Conservation (phyloP, 108 stramenopile species). For the Skeletonema costatum region DNA sequence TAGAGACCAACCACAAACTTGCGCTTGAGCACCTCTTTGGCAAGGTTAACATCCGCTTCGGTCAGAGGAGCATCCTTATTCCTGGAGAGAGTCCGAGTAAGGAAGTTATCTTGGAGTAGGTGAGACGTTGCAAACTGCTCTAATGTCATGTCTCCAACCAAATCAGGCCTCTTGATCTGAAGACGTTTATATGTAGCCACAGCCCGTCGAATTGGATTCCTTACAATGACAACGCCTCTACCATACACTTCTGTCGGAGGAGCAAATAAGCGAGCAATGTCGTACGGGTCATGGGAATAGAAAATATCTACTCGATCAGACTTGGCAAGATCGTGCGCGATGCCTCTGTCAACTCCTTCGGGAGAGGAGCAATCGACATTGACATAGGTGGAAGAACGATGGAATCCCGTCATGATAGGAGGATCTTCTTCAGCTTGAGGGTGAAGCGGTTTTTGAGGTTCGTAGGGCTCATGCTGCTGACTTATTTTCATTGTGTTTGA, state of each 20-base stretch:
- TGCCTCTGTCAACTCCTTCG: slow-evolving; percentile 21
- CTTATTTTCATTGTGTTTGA: slow-evolving; percentile 4
- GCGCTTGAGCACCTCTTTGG: slow-evolving; percentile 48
- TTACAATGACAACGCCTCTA: slow-evolving; percentile 23
- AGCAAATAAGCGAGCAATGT: slow-evolving; percentile 30
- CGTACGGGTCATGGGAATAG: slow-evolving; percentile 15
- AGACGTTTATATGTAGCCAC: slow-evolving; percentile 30
- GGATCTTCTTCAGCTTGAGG: slow-evolving; percentile 17
- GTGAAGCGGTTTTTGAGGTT: not conserved
- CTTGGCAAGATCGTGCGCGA: slow-evolving; percentile 18
- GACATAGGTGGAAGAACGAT: slow-evolving; percentile 10
- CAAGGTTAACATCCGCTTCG: slow-evolving; percentile 22
- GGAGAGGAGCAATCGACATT: slow-evolving; percentile 39
- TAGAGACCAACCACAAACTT: slow-evolving; percentile 50
- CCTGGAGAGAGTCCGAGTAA: slow-evolving; percentile 32
- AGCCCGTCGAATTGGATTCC: slow-evolving; percentile 25
- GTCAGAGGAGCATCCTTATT: slow-evolving; percentile 7
- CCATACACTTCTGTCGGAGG: slow-evolving; percentile 24
- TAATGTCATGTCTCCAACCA: slow-evolving; percentile 18
- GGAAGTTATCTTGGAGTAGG: slow-evolving; percentile 36
- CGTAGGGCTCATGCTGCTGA: not conserved
- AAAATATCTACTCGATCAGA: slow-evolving; percentile 20
- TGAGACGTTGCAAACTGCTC: slow-evolving; percentile 22
- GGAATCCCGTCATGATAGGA: slow-evolving; percentile 12
- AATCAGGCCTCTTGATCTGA: slow-evolving; percentile 10